phyloP scores from a whole-genome alignment of 2,329 filamentous ascomycete species.

The Paracoccidioides brasiliensis region DNA sequence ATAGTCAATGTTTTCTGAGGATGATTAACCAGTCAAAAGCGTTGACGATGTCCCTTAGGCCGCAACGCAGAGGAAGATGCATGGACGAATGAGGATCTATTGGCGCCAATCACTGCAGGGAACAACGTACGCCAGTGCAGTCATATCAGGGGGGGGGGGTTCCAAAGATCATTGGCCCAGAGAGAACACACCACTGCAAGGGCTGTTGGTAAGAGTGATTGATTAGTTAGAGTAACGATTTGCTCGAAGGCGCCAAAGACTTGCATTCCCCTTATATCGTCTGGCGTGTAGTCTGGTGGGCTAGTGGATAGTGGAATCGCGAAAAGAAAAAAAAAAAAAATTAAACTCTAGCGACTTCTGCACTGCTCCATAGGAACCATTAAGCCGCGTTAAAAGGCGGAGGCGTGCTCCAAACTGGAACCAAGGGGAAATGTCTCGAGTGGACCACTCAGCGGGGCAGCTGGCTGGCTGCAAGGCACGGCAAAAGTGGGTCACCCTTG shows the following conservation, averaged over 20 bases:
- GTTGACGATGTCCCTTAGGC: neutral
- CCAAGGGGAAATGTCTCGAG: neutral
- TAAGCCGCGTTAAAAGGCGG: neutral
- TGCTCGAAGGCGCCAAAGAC: neutral
- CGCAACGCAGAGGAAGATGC: neutral
- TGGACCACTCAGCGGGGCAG: neutral
- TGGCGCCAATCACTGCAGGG: neutral
- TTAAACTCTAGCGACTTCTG: neutral
- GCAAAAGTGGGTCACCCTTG: neutral
- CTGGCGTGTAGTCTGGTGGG: neutral
- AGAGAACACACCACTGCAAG: neutral
- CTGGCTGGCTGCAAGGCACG: neutral
- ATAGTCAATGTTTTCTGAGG: neutral
- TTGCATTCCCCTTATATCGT: neutral
- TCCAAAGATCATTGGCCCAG: neutral
- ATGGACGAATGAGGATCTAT: neutral
- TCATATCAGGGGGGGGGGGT: neutral
- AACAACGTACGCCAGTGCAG: neutral
- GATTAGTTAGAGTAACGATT: neutral
- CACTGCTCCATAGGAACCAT: neutral
- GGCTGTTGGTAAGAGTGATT: neutral
- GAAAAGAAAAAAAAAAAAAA: neutral
- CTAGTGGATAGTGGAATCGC: neutral
- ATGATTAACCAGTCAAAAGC: neutral
- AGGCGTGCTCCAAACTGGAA: neutral